Percentiles rank a stretch among this genome's conserved stretches.
Evolutionary conservation across 257 asterid species (phyloP).

Genomic region (Solanum sejunctum): DNA sequence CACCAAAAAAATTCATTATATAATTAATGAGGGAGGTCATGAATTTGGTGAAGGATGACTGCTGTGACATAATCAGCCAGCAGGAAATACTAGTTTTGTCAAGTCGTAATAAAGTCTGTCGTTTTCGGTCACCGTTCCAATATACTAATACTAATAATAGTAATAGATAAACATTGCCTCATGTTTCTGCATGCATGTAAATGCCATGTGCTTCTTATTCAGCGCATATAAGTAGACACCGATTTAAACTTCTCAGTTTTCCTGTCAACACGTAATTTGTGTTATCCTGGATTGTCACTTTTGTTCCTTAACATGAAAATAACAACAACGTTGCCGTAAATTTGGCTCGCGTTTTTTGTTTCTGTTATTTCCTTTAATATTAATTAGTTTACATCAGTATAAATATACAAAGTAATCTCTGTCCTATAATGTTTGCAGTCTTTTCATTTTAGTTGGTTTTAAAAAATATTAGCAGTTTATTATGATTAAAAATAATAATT

Average conservation of each 20-base stretch:
- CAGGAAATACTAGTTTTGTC: neutral
- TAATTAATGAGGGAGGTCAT: neutral
- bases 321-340: neutral
- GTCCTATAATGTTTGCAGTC: too few species aligned
- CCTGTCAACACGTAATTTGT: neutral
- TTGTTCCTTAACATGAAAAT: neutral
- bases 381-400: neutral
- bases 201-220: neutral
- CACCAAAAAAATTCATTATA: neutral
- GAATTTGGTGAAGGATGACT: too few species aligned
- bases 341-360: neutral
- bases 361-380: neutral
- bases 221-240: neutral
- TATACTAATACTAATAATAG: neutral
- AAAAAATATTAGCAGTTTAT: too few species aligned
- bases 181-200: neutral
- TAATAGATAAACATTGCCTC: neutral
- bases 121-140: neutral
- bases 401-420: neutral
- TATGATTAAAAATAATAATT: too few species aligned
- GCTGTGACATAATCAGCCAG: neutral
- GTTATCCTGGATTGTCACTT: neutral
- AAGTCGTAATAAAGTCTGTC: neutral
- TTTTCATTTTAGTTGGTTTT: too few species aligned
- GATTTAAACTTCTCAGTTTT: neutral